Conservation (phyloP, 2,329 filamentous ascomycete genomes). For the Ophiognomonia clavigignenti-juglandacearum region DNA sequence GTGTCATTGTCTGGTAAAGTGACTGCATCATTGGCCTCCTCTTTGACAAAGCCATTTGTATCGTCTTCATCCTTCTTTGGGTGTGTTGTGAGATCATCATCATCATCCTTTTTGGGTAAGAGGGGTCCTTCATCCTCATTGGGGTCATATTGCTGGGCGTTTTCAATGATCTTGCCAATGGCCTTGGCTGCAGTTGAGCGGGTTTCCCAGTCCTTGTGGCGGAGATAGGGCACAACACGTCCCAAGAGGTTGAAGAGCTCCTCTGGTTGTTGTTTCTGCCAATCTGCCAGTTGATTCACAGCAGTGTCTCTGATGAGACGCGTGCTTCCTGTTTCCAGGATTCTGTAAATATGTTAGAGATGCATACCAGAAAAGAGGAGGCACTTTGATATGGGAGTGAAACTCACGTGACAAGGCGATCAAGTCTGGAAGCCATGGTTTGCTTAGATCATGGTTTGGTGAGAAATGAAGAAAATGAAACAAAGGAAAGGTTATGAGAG, state of each 20-base stretch:
- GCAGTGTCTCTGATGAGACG: constrained; percentile 94
- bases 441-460: constrained; percentile 29
- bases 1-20: constrained; percentile 51
- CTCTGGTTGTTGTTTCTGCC: constrained; percentile 96
- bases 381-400: neutral
- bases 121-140: constrained; percentile 64
- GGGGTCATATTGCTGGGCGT: constrained; percentile 83
- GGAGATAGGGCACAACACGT: constrained; percentile 89
- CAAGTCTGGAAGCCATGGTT: constrained; percentile 64
- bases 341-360: constrained; percentile 42
- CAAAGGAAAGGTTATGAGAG: constrained; percentile 9
- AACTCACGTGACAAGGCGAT: constrained; percentile 82
- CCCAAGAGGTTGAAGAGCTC: constrained; percentile 94
- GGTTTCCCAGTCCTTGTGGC: constrained; percentile 96
- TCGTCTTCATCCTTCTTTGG: constrained; percentile 39
- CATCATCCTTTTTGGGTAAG: neutral
- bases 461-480: neutral
- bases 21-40: constrained; percentile 34
- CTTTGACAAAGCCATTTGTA: constrained; percentile 39
- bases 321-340: constrained; percentile 96
- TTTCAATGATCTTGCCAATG: constrained; percentile 86
- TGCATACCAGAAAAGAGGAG: neutral
- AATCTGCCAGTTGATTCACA: constrained; percentile 92
- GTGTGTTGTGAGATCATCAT: neutral
- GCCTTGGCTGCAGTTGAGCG: constrained; percentile 89